Evolutionary conservation across 441 rosid species (phyloP).

Genomic region (Euphorbia celastroides): DNA sequence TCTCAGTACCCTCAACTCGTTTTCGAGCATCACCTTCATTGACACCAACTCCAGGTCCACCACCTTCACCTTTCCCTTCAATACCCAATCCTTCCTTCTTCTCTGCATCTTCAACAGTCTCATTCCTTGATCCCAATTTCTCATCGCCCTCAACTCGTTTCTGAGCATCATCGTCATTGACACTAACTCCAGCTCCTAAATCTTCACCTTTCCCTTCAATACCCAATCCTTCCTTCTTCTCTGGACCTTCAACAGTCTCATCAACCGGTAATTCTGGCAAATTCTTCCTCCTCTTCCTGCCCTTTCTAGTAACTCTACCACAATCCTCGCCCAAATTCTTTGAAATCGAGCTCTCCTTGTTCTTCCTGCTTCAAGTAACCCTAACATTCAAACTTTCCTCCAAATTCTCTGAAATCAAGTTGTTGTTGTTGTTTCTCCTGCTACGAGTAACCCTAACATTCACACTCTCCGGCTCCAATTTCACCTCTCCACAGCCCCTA

Average conservation of each 20-base stretch:
- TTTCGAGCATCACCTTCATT: conserved; percentile 1
- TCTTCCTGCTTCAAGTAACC: conserved; percentile 14
- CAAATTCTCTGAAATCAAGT: conserved; percentile 12
- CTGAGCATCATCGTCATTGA: conserved; percentile 2
- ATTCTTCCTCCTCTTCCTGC: conserved; percentile 22
- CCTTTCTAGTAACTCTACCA: conserved; percentile 5
- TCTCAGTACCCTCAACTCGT: not conserved
- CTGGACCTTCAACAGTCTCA: conserved; percentile 1
- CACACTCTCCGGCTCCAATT: not conserved
- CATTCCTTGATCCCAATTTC: conserved; percentile 14
- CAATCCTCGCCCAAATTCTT: conserved; percentile 18
- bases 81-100: conserved; percentile 2
- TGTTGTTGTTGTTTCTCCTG: conserved; percentile 22
- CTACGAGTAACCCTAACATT: conserved; percentile 30
- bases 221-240: conserved; percentile 5
- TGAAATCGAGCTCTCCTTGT: conserved; percentile 19
- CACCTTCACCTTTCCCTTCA: conserved; percentile 1
- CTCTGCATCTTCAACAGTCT: too few relatives aligned
- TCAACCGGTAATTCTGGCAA: not conserved
- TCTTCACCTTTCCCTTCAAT: not conserved
- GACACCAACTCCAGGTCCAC: not conserved
- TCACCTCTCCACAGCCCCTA: not conserved
- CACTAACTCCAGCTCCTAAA: not conserved
- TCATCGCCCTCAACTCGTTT: not conserved
- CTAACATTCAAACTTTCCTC: conserved; percentile 14